Base-by-base conservation (phyloP, 495 filamentous ascomycete species). In the Penicillium taxi region DNA sequence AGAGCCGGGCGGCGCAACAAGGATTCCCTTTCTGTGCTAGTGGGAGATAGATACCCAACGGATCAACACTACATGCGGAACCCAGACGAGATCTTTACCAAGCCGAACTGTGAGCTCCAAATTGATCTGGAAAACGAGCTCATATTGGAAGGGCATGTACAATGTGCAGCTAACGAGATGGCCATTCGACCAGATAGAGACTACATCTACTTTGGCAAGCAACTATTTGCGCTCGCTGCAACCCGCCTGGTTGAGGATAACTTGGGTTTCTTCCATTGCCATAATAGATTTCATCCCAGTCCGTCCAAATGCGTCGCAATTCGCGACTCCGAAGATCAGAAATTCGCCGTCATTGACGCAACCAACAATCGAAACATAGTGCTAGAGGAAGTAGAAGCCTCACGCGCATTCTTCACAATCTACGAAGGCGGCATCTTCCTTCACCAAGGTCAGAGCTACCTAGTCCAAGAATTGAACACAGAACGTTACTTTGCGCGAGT, bases 391-490 rank as follows among this genome's bases (percentile, higher is more conserved):
- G 74, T 96, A n/a, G 91, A 96, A 56, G 86, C 87, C 11, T 91
- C 86, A 5, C 80, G 93, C 12, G 91, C 93, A 2, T 87, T 87
- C 61, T 96, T 96, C 63, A 93, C 87, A 26, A 77, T 96, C 46
- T 96, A 96, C 55, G 90, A 96, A 67, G 91, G 93, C 18, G 91
- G 85, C 37, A 95, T 99, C 44, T 99, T 94, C 71, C 74, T 96
- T 5, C 93, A 96, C 58, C 89, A 96, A 67, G 91, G 91, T 36
- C 74, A 77, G 39, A 91, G 80, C 2, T 99, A 94, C 56, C 75
- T 99, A 1, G 82, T 99, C 36, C 81, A 84, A 47, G 86, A 96
- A 49, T 84, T 96, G 53, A 81, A 79, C 51, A 78, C 81, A 11
- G 83, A 90, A 22, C 72, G 72, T 35, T 76, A 74, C 43, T 77